These are phyloP conservation scores for Quillaja saponaria DNA, from an alignment of 306 rosid species.

Conservation along the genomic window DNA sequence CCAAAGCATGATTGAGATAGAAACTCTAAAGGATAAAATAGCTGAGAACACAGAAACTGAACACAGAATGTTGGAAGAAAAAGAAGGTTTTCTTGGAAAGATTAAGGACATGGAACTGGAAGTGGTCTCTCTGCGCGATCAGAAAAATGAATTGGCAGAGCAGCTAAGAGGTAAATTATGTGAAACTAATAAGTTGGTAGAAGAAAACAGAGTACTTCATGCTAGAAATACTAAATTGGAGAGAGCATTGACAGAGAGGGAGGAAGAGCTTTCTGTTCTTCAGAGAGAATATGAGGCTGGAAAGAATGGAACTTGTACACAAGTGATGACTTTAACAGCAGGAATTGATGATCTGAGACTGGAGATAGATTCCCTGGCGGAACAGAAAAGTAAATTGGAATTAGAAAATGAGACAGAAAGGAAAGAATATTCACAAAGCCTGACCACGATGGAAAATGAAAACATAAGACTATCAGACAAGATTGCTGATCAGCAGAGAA, in stretches of 20 bases:
- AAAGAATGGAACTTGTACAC: conserved; percentile 39
- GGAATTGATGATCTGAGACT: conserved; percentile 36
- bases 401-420: conserved; percentile 34
- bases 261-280: conserved; percentile 34
- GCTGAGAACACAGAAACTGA: conserved; percentile 32
- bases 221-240: conserved; percentile 42
- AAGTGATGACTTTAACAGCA: conserved; percentile 30
- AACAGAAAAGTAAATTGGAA: conserved; percentile 50
- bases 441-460: conserved; percentile 30
- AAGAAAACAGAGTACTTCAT: conserved; percentile 42
- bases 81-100: conserved; percentile 31
- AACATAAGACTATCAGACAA: conserved; percentile 34
- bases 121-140: conserved; percentile 34
- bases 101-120: conserved; percentile 46
- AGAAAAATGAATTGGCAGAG: conserved; percentile 43
- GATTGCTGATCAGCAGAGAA: conserved; percentile 46
- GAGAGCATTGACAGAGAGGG: conserved; percentile 35
- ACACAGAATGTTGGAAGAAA: conserved; percentile 35
- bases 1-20: conserved; percentile 25
- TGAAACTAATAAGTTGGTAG: conserved; percentile 28
- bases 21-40: conserved; percentile 39
- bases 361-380: conserved; percentile 41
- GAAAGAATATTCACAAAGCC: conserved; percentile 38
- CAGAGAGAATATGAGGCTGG: conserved; percentile 17
- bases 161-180: conserved; percentile 18